Base-by-base conservation (phyloP, 176 grass and related monocot genomes). In the Calamus simplicifolius region DNA sequence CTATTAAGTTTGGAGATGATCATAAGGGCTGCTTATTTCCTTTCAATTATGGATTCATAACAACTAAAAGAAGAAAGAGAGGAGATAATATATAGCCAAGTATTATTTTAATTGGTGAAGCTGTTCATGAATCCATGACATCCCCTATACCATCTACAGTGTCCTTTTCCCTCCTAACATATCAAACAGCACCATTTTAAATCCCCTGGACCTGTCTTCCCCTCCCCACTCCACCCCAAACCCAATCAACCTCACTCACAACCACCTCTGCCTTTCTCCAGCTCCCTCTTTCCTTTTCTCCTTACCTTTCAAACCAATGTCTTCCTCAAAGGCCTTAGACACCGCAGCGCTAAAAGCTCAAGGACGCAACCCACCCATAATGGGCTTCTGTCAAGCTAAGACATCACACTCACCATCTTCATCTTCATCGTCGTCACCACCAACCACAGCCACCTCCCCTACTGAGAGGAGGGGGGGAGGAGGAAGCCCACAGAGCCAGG, bases 401-500 rank as follows among this genome's bases (percentile, higher is more conserved):
- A 62, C 67, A 16, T 65, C 48, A 16, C 62, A 63, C 63, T 25
- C 65, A 13, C 56, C 63, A 1, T 66, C 55, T 19, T 29, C 75
- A 17, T 66, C 61, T 6, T 64, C 67, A 26, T 81, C 85, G 3
- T 65, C 85, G 15, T 82, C 85, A 0, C 79, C 85, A 52, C 57
- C 57, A 6, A 17, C 26, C 25, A 17, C 57, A 5, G 14, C 7
- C 25, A 17, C 27, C 25, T 59, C 57, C 25, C 26, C 57, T 16
- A 8, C 54, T 49, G 86, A 89, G 58, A 52, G 78, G 23, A 72
- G 74, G 1, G 81, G 1, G 81, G 86, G 18, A 38, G 86, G 17
- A 68, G 81, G 74, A 79, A 79, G 54, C 23, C 81, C 38, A 61
- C 77, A 68, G 92, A 97, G 81, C 92, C 92, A 23, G 84, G 87